Evolutionary conservation across 108 stramenopile species (phyloP).

Genomic region (Conticribra guillardii): DNA sequence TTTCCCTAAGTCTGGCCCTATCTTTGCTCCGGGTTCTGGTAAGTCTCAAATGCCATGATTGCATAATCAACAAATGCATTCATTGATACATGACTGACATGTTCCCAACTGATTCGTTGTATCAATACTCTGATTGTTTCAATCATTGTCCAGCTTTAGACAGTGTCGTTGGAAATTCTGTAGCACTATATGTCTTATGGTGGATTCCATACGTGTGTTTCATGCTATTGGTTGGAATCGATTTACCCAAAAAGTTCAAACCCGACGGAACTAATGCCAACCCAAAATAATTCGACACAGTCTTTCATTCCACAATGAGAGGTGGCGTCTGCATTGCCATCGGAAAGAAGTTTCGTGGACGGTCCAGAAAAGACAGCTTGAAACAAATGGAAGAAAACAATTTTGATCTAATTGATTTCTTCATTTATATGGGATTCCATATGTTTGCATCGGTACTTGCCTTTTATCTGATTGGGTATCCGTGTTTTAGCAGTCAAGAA

Average conservation of each 20-base stretch:
- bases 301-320: conserved; percentile 58
- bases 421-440: conserved; percentile 59
- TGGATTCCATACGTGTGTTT: conserved; percentile 58
- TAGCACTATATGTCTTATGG: conserved; percentile 58
- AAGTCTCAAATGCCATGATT: too few species aligned
- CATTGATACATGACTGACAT: too few species aligned
- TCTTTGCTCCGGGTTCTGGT: conserved; percentile 28
- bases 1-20: conserved; percentile 37
- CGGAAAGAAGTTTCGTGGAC: conserved; percentile 51
- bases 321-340: conserved; percentile 39
- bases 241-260: conserved; percentile 49
- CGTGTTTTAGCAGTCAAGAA: conserved; percentile 35
- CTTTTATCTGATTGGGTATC: conserved; percentile 50
- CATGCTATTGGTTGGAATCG: conserved; percentile 56
- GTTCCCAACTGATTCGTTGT: too few species aligned
- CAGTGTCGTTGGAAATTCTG: conserved; percentile 49
- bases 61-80: too few species aligned
- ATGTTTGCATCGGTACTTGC: conserved; percentile 31
- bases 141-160: conserved; percentile 42
- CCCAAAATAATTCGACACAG: conserved; percentile 67
- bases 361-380: conserved; percentile 44
- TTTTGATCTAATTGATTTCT: conserved; percentile 60
- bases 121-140: too few species aligned
- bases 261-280: conserved; percentile 19
- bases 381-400: conserved; percentile 55